Base-by-base conservation (phyloP, 441 rosid genomes). In the Eruca vesicaria region DNA sequence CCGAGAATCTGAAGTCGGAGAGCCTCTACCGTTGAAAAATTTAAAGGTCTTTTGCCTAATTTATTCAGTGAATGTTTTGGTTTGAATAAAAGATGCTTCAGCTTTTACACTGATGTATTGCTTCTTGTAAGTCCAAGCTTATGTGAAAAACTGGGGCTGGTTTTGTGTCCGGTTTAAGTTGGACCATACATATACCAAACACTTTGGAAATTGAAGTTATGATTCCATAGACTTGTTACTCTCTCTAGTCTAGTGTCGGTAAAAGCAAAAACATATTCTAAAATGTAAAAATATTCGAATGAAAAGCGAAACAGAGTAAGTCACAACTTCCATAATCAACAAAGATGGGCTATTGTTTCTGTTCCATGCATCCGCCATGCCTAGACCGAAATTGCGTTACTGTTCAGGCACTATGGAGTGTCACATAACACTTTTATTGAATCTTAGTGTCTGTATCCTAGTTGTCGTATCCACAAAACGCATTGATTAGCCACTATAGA, bases 1-100 rank as follows among this genome's bases (percentile, higher is more conserved):
- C 98, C 0, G 97, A 96, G 85, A 96, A 96, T 88, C 94, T 96
- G 71, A 90, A 90, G 81, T 90, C 96, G 19, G 98, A 92, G 83
- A 92, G 98, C 81, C 98, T 90, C 61, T 96, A 90, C 43, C 96
- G 98, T 62, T 96, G 84, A 91, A 3, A 71, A 5, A 6, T 71
- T 21, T 59, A n/a, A 35, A 53, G 20, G 48, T 16, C 59, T 29
- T 26, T 58, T n/a, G 21, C 59, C 15, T 26, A 38, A 29, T 4
- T 63, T 15, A 63, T 41, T 15, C 20, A 6, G 58, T 21, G 35
- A 26, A 28, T n/a, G 2, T 60, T 48, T 58, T 45, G 45, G 18
- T 52, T 52, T 68, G 21, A 76, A 63, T 76, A 76, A 76, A 33
- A 70, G 53, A 69, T 63, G 38, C 61, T 43, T 76, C 53, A 56